These are phyloP conservation scores for Pichia sp. DNA, from an alignment of 1,139 yeast species.

Conservation along the genomic window DNA sequence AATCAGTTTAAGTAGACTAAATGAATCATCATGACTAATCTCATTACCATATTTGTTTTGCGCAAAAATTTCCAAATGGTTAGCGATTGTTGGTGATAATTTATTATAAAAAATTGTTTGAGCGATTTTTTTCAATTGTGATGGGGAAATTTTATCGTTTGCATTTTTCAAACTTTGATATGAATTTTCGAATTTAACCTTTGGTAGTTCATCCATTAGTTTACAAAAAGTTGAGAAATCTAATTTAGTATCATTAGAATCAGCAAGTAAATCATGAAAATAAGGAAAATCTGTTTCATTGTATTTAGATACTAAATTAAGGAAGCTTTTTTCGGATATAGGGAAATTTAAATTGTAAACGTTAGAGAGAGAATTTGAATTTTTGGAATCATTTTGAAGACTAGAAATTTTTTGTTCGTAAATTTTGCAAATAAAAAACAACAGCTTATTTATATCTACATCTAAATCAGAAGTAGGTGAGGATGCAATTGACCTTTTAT, in stretches of 20 bases:
- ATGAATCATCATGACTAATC: slow-evolving; percentile 36
- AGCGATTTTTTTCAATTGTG: slow-evolving; percentile 30
- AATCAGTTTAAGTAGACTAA: slow-evolving; percentile 34
- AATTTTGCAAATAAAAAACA: slow-evolving; percentile 36
- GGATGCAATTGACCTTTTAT: neutral
- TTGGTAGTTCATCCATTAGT: slow-evolving; percentile 23
- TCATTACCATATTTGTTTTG: slow-evolving; percentile 19
- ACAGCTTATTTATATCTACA: slow-evolving; percentile 38
- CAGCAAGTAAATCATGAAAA: slow-evolving; percentile 8
- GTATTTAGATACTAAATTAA: slow-evolving; percentile 6
- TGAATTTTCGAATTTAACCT: slow-evolving; percentile 23
- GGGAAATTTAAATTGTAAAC: slow-evolving; percentile 17
- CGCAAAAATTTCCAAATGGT: slow-evolving; percentile 25
- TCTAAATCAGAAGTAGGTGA: slow-evolving; percentile 28
- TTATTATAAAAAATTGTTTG: slow-evolving; percentile 30
- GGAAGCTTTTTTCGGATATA: slow-evolving; percentile 2
- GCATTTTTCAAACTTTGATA: slow-evolving; percentile 13
- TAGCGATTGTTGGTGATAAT: slow-evolving; percentile 24
- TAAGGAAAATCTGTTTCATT: slow-evolving; percentile 12
- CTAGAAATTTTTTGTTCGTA: slow-evolving; percentile 26
- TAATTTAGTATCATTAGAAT: slow-evolving; percentile 22
- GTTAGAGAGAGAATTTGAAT: too few relatives aligned
- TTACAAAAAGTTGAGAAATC: slow-evolving; percentile 32
- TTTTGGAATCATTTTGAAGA: too few relatives aligned
- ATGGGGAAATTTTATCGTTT: slow-evolving; percentile 20